These are phyloP conservation scores for Mychonastes homosphaera DNA, from an alignment of 139 green algal species.

Conservation along the genomic window DNA sequence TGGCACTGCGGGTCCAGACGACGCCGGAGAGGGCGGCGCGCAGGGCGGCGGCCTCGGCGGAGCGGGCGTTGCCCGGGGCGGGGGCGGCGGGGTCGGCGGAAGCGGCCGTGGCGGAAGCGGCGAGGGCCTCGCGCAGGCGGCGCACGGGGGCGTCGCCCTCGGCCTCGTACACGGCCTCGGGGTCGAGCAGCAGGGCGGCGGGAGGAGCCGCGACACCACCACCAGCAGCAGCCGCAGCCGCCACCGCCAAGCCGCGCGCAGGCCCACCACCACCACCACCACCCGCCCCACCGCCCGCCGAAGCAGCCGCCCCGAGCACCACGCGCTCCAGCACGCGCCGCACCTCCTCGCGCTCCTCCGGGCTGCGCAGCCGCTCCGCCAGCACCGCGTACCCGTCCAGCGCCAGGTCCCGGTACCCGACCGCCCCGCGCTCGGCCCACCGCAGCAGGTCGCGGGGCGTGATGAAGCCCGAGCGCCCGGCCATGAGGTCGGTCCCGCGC, in stretches of 20 bases:
- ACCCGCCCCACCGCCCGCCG: constrained; percentile 40
- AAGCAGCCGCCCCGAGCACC: constrained; percentile 45
- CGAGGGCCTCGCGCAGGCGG: constrained; percentile 17
- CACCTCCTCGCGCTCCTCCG: constrained; percentile 65
- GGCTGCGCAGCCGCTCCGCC: constrained; percentile 71
- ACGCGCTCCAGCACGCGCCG: constrained; percentile 51
- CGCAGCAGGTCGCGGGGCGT: constrained; percentile 94
- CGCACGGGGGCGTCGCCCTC: constrained; percentile 28
- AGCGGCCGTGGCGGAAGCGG: not conserved
- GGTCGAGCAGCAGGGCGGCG: not conserved
- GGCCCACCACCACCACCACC: not conserved
- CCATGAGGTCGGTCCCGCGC: constrained; percentile 67
- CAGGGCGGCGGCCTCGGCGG: constrained; percentile 22
- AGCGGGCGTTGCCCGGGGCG: constrained; percentile 2
- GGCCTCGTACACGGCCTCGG: constrained; percentile 27
- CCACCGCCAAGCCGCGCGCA: not conserved
- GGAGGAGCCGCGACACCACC: constrained; percentile 31
- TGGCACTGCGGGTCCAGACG: constrained; percentile 89
- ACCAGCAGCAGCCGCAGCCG: not conserved
- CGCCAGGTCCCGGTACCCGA: constrained; percentile 79
- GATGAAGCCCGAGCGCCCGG: constrained; percentile 91
- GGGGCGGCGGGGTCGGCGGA: not conserved
- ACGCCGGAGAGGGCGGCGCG: constrained; percentile 44
- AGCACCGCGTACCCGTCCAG: constrained; percentile 83
- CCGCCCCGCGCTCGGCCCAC: constrained; percentile 66